These are phyloP conservation scores for Metschnikowia borealis DNA, from an alignment of 805 yeast genomes.

Conservation along the genomic window DNA sequence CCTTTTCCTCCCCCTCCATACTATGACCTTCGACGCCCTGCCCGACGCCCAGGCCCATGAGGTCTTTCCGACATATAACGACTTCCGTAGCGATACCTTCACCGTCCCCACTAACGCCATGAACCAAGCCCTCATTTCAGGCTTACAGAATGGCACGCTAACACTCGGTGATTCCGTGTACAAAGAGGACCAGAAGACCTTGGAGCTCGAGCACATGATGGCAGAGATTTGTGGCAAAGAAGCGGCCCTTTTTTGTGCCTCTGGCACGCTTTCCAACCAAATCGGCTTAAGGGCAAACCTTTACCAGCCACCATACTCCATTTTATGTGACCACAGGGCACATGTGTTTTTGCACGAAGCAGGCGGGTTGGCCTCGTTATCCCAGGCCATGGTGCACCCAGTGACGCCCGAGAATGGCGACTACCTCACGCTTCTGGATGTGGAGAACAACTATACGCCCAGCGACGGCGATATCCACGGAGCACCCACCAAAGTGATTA, in stretches of 20 bases:
- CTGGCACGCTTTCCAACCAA: constrained; percentile 91
- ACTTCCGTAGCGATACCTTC: constrained; percentile 71
- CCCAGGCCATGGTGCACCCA: constrained; percentile 89
- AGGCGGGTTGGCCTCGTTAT: constrained; percentile 83
- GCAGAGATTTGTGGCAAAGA: constrained; percentile 72
- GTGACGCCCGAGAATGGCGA: constrained; percentile 73
- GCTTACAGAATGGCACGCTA: constrained; percentile 26
- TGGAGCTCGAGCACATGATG: constrained; percentile 57
- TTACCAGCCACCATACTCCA: constrained; percentile 78
- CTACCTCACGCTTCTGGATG: constrained; percentile 77
- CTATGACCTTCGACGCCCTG: constrained; percentile 8
- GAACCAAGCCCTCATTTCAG: constrained; percentile 51
- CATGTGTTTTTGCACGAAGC: constrained; percentile 86
- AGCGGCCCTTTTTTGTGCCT: constrained; percentile 76
- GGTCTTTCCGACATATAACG: constrained; percentile 22
- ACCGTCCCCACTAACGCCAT: constrained; percentile 79
- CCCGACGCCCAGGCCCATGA: neutral
- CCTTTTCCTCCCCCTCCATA: constrained; percentile 2
- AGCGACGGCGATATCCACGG: constrained; percentile 82
- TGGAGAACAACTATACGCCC: constrained; percentile 54
- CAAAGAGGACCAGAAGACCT: constrained; percentile 72
- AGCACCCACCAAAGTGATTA: constrained; percentile 83
- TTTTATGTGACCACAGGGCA: constrained; percentile 80
- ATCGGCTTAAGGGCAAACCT: constrained; percentile 74
- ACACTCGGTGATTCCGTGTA: constrained; percentile 83